Evolutionary conservation across 2,329 filamentous ascomycete species (phyloP).

Genomic region (Phyllosticta citribraziliensis): DNA sequence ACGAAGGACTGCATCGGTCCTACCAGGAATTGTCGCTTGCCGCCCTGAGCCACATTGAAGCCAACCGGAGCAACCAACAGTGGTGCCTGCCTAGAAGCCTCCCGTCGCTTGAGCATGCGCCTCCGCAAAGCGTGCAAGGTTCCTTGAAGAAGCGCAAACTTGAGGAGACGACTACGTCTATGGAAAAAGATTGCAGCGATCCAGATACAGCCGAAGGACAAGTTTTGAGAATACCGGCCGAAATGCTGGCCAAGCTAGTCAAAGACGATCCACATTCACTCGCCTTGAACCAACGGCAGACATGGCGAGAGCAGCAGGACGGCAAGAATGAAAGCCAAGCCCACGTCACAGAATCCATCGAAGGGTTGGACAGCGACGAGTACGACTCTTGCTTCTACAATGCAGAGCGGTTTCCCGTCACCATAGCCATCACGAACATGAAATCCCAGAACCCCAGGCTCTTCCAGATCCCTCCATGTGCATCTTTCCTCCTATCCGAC

Average conservation of each 20-base stretch:
- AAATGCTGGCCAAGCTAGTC: background rate
- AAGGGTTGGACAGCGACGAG: background rate
- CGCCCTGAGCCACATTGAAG: background rate
- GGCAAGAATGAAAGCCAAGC: too few species aligned
- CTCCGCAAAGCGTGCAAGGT: background rate
- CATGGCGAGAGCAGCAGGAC: background rate
- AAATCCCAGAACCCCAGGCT: background rate
- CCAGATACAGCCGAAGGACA: background rate
- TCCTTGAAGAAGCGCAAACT: background rate
- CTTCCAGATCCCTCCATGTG: conserved; percentile 40
- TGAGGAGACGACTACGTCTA: background rate
- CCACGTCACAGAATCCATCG: too few species aligned
- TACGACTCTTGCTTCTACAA: background rate
- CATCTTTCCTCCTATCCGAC: conserved; percentile 38
- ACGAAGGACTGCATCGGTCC: background rate
- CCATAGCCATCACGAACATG: background rate
- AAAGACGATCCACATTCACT: background rate
- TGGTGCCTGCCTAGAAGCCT: background rate
- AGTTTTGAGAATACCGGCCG: background rate
- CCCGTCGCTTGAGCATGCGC: background rate
- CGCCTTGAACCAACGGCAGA: background rate
- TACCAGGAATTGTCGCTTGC: background rate
- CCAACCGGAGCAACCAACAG: background rate
- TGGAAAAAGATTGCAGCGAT: background rate
- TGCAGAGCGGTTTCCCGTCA: background rate